Evolutionary conservation across 192 early-diverging fungal species (phyloP).

Genomic region (Coemansia sp.): DNA sequence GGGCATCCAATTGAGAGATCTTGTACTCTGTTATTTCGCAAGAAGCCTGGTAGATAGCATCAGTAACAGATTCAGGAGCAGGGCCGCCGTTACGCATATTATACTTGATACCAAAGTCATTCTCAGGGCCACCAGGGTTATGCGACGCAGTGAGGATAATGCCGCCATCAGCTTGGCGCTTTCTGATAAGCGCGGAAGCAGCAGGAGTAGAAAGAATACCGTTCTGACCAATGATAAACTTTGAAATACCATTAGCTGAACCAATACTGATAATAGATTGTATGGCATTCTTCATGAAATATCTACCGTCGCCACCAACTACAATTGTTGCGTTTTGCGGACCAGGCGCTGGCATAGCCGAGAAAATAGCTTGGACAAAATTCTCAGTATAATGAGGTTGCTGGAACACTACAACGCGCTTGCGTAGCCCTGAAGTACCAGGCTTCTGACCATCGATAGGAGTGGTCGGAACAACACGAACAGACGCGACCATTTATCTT

Average conservation of each 20-base stretch:
- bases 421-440: conserved; percentile 93
- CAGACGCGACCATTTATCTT: conserved; percentile 10
- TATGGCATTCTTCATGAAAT: conserved; percentile 78
- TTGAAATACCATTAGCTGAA: conserved; percentile 81
- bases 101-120: conserved; percentile 99
- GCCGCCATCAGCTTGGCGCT: conserved; percentile 85
- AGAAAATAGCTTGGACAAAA: conserved; percentile 91
- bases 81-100: conserved; percentile 96
- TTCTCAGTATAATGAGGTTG: conserved; percentile 94
- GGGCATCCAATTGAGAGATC: conserved; percentile 37
- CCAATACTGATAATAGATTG: conserved; percentile 86
- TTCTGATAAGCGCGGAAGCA: conserved; percentile 90
- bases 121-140: conserved; percentile 96
- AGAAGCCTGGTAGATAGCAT: conserved; percentile 85
- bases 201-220: conserved; percentile 95
- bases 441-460: conserved; percentile 94
- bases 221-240: conserved; percentile 88
- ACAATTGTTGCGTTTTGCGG: conserved; percentile 79
- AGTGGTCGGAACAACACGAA: conserved; percentile 62
- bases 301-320: conserved; percentile 96
- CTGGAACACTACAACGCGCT: conserved; percentile 94
- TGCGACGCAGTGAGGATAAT: conserved; percentile 98
- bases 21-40: conserved; percentile 70
- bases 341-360: conserved; percentile 74
- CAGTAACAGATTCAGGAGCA: conserved; percentile 92